Conservation (phyloP, 2,329 filamentous ascomycete species). For the Microdochium nivale region DNA sequence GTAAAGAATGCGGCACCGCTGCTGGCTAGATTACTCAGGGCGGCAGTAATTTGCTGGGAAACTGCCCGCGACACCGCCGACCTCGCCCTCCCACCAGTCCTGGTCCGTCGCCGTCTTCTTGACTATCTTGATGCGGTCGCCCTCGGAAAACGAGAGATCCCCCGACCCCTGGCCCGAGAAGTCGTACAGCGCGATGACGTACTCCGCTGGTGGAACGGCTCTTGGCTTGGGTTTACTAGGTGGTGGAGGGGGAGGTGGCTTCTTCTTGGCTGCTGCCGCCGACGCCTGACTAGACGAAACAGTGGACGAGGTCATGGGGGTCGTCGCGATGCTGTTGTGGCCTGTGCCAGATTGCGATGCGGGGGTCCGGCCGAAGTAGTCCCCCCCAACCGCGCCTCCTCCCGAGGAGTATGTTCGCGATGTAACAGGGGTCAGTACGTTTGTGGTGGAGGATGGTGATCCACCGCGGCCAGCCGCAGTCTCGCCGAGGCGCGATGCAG, state of each 20-base stretch:
- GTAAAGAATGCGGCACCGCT: background rate
- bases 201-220: conserved; percentile 25
- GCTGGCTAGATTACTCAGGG: conserved; percentile 12
- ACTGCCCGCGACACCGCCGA: conserved; percentile 57
- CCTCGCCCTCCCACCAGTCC: conserved; percentile 83
- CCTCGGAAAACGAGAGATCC: conserved; percentile 67
- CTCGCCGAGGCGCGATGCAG: conserved; percentile 30
- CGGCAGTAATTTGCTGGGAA: conserved; percentile 82
- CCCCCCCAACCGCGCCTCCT: background rate
- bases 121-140: conserved; percentile 67
- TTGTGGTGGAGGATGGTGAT: conserved; percentile 16
- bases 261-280: conserved; percentile 52
- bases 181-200: conserved; percentile 65
- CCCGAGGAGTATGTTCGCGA: conserved; percentile 15
- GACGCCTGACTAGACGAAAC: conserved; percentile 10
- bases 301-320: background rate
- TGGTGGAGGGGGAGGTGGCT: conserved; percentile 64
- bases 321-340: conserved; percentile 10
- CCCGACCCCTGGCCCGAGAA: conserved; percentile 62
- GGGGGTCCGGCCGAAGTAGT: background rate
- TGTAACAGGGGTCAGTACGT: conserved; percentile 19
- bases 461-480: conserved; percentile 16
- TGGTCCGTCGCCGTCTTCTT: conserved; percentile 73
- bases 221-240: conserved; percentile 33
- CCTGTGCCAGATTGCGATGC: background rate